Evolutionary conservation across 192 early-diverging fungal species (phyloP).

Genomic region (Backusella mclennaniae): DNA sequence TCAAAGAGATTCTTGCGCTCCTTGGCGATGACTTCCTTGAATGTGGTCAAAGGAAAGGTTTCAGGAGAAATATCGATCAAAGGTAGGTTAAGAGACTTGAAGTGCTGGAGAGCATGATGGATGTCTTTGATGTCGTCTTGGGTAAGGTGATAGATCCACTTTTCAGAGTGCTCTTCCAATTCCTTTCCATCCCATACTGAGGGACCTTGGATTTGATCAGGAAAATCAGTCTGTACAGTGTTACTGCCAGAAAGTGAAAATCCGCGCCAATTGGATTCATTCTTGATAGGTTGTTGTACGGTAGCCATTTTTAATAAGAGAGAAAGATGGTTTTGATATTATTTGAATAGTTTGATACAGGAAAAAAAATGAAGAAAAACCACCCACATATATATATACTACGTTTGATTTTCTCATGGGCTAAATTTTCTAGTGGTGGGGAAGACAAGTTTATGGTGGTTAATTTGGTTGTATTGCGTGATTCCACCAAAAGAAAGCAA

Average conservation of each 20-base stretch:
- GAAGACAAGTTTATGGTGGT: background rate
- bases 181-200: constrained; percentile 33
- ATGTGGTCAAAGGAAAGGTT: constrained; percentile 25
- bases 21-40: constrained; percentile 10
- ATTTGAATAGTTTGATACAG: background rate
- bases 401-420: background rate
- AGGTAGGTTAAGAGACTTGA: constrained; percentile 22
- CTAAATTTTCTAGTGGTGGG: background rate
- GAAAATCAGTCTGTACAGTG: background rate
- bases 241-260: background rate
- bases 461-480: background rate
- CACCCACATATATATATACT: background rate
- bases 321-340: background rate
- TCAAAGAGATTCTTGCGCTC: constrained; percentile 24
- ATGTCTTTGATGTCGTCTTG: constrained; percentile 29
- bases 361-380: background rate
- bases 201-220: constrained; percentile 26
- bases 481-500: background rate
- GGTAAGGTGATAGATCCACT: constrained; percentile 33
- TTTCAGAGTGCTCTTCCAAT: constrained; percentile 26
- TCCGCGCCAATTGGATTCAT: background rate
- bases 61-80: constrained; percentile 12
- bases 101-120: constrained; percentile 31
- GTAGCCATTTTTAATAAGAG: background rate
- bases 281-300: background rate